Percentiles rank a stretch among this genome's conserved stretches.
phyloP scores from a whole-genome alignment of 192 early-diverging fungal genomes.

The Coemansia sp. region DNA sequence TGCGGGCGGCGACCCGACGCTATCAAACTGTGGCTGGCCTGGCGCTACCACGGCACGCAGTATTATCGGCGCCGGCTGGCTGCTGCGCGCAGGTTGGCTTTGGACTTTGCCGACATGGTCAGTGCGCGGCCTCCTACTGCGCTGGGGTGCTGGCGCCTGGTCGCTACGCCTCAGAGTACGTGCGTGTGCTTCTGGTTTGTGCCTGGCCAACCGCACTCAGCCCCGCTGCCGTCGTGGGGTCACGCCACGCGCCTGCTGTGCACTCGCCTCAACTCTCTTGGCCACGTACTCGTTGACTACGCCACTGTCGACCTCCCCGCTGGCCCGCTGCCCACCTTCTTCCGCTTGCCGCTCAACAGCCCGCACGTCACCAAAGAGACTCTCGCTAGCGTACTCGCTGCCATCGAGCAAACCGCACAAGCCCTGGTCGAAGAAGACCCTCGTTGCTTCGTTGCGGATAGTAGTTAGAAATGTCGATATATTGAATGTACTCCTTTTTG shows the following conservation, averaged over 20 bases:
- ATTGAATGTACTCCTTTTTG: background rate
- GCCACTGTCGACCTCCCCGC: conserved; percentile 39
- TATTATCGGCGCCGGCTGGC: conserved; percentile 63
- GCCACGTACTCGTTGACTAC: conserved; percentile 73
- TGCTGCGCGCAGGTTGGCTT: conserved; percentile 60
- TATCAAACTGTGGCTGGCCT: conserved; percentile 75
- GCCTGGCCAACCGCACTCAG: conserved; percentile 21
- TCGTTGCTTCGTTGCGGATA: background rate
- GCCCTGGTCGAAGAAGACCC: background rate
- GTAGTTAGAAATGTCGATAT: background rate
- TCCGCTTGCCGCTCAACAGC: conserved; percentile 72
- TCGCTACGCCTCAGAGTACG: conserved; percentile 27
- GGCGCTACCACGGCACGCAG: conserved; percentile 71
- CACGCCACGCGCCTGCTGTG: conserved; percentile 39
- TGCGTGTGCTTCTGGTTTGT: conserved; percentile 80
- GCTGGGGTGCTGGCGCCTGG: conserved; percentile 54
- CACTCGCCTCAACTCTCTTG: conserved; percentile 48
- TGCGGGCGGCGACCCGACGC: conserved; percentile 81
- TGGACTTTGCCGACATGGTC: conserved; percentile 45
- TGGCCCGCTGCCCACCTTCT: conserved; percentile 59
- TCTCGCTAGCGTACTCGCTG: conserved; percentile 54
- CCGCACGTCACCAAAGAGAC: conserved; percentile 59
- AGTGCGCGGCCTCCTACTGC: conserved; percentile 20
- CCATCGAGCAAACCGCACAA: conserved; percentile 57
- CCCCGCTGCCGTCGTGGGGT: conserved; percentile 12